Base-by-base conservation (phyloP, 140 eudicot species). In the Oenanthe javanica region DNA sequence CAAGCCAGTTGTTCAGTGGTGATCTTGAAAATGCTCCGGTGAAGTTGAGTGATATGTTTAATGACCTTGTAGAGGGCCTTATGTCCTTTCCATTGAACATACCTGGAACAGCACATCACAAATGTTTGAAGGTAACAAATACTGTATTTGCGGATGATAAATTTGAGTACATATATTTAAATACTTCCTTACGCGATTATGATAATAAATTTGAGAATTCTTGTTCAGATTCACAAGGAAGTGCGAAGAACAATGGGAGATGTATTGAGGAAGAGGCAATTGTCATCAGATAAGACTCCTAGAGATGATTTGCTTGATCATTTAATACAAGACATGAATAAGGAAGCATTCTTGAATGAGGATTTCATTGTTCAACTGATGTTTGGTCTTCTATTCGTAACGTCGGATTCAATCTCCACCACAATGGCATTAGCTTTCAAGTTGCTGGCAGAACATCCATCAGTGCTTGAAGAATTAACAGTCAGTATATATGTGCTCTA, bases 101-200 rank as follows among this genome's bases (percentile, higher is more conserved):
- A 14, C 95, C 95, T 51, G 95, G 95, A 19, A 90, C 95, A 11
- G 70, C 89, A n/a, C 87, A 88, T 78, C 88, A 91, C 69, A 87
- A 79, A 66, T 88, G 96, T 61, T 79, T 88, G 43, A 86, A 91
- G 96, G 96, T 91, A 90, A 67, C 46, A 67, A 63, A 23, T 2
- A 63, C 38, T 1, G 0, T 61, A 14, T 36, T 5, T 12, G 15
- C n/a, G 31, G 3, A 27, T 67, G 46, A 31, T 31, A 4, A 27
- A 12, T 36, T 31, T 21, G 2, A 27, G 74, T 36, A 13, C 4
- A 31, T 67, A 31, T 67, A 36, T 31, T 10, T 67, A 14, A 38
- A 63, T 61, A 9, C 69, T 67, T 66, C 40, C 6, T 66, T 36
- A 0, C 12, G 45, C 73, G 0, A 67, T 27, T 67, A 36, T 40